Base-by-base conservation (phyloP, 1,284 basidiomycete genomes). In the Neolentinus lepideus region DNA sequence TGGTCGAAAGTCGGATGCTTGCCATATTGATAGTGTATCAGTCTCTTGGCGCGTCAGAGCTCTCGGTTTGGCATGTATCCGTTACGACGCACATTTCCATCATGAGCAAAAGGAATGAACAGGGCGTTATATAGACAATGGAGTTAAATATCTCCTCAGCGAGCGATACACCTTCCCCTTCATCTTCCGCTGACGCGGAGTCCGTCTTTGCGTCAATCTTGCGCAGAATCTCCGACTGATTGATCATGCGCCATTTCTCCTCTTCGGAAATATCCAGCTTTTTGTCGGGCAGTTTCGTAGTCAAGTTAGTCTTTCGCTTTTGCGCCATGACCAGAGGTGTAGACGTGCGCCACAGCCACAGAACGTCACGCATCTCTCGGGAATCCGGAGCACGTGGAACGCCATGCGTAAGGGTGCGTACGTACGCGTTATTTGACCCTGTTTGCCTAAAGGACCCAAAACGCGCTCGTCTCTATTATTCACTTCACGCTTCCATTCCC, bases 1-100 rank as follows among this genome's bases (percentile, higher is more conserved):
- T 69, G 75, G 47, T 69, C 61, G 26, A 82, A 64, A 14, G 77
- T 73, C 1, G 81, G 74, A 25, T 74, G 67, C 64, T 81, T 77
- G 25, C 80, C 81, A 59, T 92, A 92, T 68, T 92, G 90, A 55
- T 81, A 80, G 63, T 88, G 86, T 51, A 90, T 79, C 46, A 92
- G 69, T 50, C 47, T 50, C 25, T 21, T 50, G 56, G 89, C 89
- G 53, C 12, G 29, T 56, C 46, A 54, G 46, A 52, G 46, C 22
- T 51, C 54, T 57, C 21, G 11, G 45, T 26, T 21, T 21, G 2
- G 2, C 1, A 36, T 48, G 2, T 52, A 27, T 22, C 19, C 3
- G 24, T 10, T 53, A 22, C 31, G 16, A 74, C 86, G 63, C 66
- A 91, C 89, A 90, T 84, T 62, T 89, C 85, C 85, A 91, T 88